phyloP scores from a whole-genome alignment of 176 grass and related monocot genomes.

The Musa beccarii region DNA sequence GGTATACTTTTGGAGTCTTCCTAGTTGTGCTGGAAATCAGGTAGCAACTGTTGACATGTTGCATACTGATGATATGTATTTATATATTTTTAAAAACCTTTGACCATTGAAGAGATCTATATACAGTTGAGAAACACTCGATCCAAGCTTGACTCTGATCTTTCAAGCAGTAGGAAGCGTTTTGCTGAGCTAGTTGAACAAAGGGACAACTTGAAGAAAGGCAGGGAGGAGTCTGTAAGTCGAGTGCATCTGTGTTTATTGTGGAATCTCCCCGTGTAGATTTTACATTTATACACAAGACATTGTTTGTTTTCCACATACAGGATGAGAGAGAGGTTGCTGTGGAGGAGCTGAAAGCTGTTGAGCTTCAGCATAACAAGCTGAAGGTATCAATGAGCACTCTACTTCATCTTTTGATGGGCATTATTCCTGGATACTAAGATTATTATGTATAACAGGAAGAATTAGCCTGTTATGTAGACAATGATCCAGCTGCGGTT shows the following conservation, averaged over 20 bases:
- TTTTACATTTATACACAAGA: slow-evolving; percentile 14
- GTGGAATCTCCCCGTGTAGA: slow-evolving; percentile 2
- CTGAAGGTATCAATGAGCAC: slow-evolving; percentile 42
- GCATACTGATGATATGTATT: background rate
- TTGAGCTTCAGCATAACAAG: slow-evolving; percentile 64
- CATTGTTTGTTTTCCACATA: slow-evolving; percentile 13
- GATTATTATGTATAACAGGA: slow-evolving; percentile 41
- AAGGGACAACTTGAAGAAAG: slow-evolving; percentile 80
- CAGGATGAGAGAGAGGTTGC: slow-evolving; percentile 82
- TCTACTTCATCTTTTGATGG: background rate
- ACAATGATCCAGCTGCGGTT: slow-evolving; percentile 80
- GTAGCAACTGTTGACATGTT: slow-evolving; percentile 18
- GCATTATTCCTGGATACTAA: slow-evolving; percentile 16
- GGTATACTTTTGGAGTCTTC: slow-evolving; percentile 99
- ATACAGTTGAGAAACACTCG: slow-evolving; percentile 60
- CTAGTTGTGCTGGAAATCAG: slow-evolving; percentile 97
- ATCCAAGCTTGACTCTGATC: slow-evolving; percentile 68
- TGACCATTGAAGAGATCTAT: background rate
- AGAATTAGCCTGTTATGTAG: slow-evolving; percentile 66
- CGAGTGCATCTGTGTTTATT: background rate
- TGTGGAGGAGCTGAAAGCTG: slow-evolving; percentile 55
- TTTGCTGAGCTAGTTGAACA: slow-evolving; percentile 75
- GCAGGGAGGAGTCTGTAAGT: slow-evolving; percentile 87
- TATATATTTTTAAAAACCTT: slow-evolving; percentile 1
- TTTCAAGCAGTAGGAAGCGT: slow-evolving; percentile 55